Evolutionary conservation across 2,329 filamentous ascomycete genomes (phyloP).

Genomic region (Penicillium decumbens): DNA sequence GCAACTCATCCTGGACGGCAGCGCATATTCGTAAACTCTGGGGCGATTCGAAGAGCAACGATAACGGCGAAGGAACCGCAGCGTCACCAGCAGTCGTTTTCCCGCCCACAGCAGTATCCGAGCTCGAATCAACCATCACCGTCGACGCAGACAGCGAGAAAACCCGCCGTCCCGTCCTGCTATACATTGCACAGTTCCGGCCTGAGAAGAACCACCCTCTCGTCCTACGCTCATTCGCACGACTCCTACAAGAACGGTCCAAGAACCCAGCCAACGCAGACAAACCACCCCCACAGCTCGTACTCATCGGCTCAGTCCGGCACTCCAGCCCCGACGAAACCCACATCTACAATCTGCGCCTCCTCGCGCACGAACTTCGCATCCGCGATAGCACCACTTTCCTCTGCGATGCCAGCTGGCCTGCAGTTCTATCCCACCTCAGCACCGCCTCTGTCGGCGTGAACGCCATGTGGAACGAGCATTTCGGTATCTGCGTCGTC

Average conservation of each 20-base stretch:
- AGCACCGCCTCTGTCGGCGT: conserved; percentile 75
- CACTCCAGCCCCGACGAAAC: conserved; percentile 54
- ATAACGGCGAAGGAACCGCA: conserved; percentile 37
- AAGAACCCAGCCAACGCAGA: conserved; percentile 47
- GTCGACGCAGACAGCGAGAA: conserved; percentile 66
- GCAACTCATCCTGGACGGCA: conserved; percentile 94
- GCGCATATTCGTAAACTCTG: conserved; percentile 75
- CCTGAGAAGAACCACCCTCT: conserved; percentile 95
- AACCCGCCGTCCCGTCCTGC: conserved; percentile 63
- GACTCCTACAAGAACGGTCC: conserved; percentile 59
- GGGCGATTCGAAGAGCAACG: conserved; percentile 51
- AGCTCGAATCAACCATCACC: conserved; percentile 70
- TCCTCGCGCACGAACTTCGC: conserved; percentile 79
- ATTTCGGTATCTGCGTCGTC: conserved; percentile 96
- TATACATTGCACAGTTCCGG: conserved; percentile 96
- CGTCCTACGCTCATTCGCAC: conserved; percentile 76
- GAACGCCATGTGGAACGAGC: conserved; percentile 99
- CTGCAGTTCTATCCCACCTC: conserved; percentile 76
- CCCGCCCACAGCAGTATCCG: conserved; percentile 84
- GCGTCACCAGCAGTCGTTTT: conserved; percentile 64
- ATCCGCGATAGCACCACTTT: conserved; percentile 84
- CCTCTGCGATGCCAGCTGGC: conserved; percentile 84
- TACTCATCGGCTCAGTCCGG: conserved; percentile 88
- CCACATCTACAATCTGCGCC: conserved; percentile 76
- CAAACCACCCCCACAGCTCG: conserved; percentile 56